Evolutionary conservation across 2,329 filamentous ascomycete species (phyloP), one percentile per base, ranked within the genome.

Genomic region (Tolypocladium capitatum): DNA sequence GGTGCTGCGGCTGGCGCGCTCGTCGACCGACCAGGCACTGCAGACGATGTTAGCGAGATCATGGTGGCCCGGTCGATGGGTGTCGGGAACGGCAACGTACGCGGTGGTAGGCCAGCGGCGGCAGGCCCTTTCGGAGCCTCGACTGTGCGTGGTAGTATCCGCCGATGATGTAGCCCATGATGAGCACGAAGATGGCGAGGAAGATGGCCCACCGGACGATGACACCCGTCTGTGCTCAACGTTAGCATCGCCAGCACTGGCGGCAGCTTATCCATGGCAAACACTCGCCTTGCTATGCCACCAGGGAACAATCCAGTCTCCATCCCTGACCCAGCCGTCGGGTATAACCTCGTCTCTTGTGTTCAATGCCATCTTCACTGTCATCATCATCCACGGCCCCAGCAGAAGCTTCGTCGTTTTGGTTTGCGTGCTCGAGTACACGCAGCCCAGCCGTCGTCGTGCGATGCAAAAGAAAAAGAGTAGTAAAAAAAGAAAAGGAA

Each of bases 181-280:
- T 65, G 50, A 80, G 48, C 48, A 73, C 49, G 56, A 86, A 69
- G 53, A 91, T 61, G 52, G 70, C 67, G 51, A 76, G 74, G 58
- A 90, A 78, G 50, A 91, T 66, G 43, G 75, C 72, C 78, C 84
- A 91, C 64, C 86, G 85, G 57, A 88, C 69, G 49, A 82, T 81
- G 48, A 74, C 65, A 48, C 79, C 82, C 33, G 72, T 74, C 80
- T 84, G 51, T 16, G 5, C 16, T 34, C 40, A 11, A 33, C 6
- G 16, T n/a, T 9, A 42, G 47, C 41, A 46, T 18, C 35, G 21
- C 6, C 5, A 28, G 10, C 14, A 7, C 8, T 21, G 36, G n/a
- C 11, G 8, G 21, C 6, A 2, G 16, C 8, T 31, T 9, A 11
- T 30, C 24, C 2, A 28, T 16, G 38, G 10, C 24, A 43, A 10